Base-by-base conservation (phyloP, 1,284 basidiomycete genomes). In the Moesziomyces sp. region DNA sequence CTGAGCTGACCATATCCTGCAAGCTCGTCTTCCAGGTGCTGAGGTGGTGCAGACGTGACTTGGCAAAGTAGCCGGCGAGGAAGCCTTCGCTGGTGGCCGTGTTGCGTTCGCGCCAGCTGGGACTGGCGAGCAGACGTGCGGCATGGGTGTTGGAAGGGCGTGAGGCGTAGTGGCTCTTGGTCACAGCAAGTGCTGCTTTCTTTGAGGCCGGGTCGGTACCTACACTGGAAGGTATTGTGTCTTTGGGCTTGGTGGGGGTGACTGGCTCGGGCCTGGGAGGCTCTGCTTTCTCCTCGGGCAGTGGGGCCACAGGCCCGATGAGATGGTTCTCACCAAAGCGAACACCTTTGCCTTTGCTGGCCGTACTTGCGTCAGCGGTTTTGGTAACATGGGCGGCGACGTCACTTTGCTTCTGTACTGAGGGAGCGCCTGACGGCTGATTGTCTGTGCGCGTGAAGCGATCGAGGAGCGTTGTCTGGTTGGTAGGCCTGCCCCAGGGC, bases 1-100 rank as follows among this genome's bases (percentile, higher is more conserved):
- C 81, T 10, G 76, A 72, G 21, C 89, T 87, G 5, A 97, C 92
- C 16, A 98, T 88, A 18, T 88, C 87, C 78, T 91, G 91, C 46
- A 98, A 87, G 79, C 97, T 93, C 0, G 92, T 88, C 84, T 99
- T 99, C 93, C 93, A 97, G 0, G 90, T 92, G 18, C 93, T 91
- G 18, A 99, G 86, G 81, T 96, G 92, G 78, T 99, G 96, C 26
- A 99, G 86, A 10, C 96, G 89, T 3, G 93, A 95, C 82, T 97
- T 92, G 83, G 91, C 91, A 86, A 95, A 98, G 82, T 91, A 99
- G 1, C 89, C 90, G 59, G 93, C 90, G 59, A 98, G 91, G 82
- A 97, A 99, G 69, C 90, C 91, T 23, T 86, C 86, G 13, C 91
- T 91, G 9, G 90, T 89, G 3, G 94, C 92, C 0, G 96, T 99